Percentiles rank a stretch among this genome's conserved stretches.
Evolutionary conservation across 345 rosid genomes (phyloP).

Genomic region (Gossypium stocksii): DNA sequence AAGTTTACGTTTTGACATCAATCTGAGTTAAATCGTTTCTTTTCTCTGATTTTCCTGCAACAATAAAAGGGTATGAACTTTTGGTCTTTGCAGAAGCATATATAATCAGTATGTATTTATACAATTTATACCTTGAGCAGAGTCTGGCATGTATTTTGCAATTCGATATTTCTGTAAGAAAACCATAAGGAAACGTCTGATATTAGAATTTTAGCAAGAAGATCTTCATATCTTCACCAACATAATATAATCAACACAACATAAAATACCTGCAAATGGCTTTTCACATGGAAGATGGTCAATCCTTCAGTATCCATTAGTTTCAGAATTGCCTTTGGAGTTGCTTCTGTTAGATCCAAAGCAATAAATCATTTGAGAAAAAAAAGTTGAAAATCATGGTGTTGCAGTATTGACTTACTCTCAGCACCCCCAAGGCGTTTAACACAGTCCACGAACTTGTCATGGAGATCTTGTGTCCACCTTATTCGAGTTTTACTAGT

Average conservation of each 20-base stretch:
- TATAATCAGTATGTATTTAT: no score
- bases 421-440: slow-evolving; percentile 66
- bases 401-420: not conserved
- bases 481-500: slow-evolving; percentile 68
- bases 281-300: slow-evolving; percentile 93
- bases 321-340: slow-evolving; percentile 88
- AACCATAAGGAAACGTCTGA: not conserved
- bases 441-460: slow-evolving; percentile 80
- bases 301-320: slow-evolving; percentile 84
- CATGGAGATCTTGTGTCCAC: slow-evolving; percentile 93
- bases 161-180: slow-evolving; percentile 73
- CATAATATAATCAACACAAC: not conserved
- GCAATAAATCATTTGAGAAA: not conserved
- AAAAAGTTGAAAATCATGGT: not conserved
- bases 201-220: not conserved
- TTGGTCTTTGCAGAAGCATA: not conserved
- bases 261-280: slow-evolving; percentile 74
- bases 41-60: slow-evolving; percentile 58
- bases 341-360: slow-evolving; percentile 52
- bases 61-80: not conserved
- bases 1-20: slow-evolving; percentile 49
- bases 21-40: slow-evolving; percentile 43
- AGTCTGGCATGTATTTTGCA: slow-evolving; percentile 72
- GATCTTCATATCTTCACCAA: not conserved
- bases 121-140: slow-evolving; percentile 48